These are phyloP conservation scores for Pittosporum tobira DNA, from an alignment of 129 eudicot species.

Conservation along the genomic window DNA sequence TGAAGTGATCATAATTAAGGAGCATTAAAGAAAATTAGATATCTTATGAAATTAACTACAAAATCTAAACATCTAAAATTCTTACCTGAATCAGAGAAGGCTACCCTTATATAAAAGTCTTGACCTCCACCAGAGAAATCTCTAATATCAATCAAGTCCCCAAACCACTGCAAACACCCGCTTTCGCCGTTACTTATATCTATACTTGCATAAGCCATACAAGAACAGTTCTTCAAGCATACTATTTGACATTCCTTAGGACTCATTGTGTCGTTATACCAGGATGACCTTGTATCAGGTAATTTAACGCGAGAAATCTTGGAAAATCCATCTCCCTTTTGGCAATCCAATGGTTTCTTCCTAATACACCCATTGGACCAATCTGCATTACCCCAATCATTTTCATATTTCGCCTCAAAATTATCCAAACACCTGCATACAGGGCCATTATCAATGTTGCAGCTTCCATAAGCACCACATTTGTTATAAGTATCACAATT, in stretches of 20 bases:
- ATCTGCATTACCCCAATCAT: conserved; percentile 12
- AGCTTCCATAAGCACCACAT: conserved; percentile 40
- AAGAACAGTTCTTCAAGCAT: conserved; percentile 32
- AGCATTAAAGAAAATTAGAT: not conserved
- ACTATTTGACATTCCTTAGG: conserved; percentile 15
- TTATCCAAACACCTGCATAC: conserved; percentile 36
- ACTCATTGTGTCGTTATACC: conserved; percentile 21
- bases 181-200: conserved; percentile 4
- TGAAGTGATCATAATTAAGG: not conserved
- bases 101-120: conserved; percentile 2
- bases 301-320: conserved; percentile 27
- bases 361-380: conserved; percentile 18
- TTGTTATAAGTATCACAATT: conserved; percentile 26
- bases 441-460: conserved; percentile 25
- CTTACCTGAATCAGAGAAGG: conserved; percentile 24
- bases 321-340: conserved; percentile 28
- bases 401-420: conserved; percentile 31
- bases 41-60: not conserved
- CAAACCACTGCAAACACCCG: conserved; percentile 12
- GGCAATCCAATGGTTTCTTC: conserved; percentile 2
- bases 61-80: not conserved
- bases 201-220: conserved; percentile 7
- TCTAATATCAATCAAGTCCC: conserved; percentile 8
- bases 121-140: conserved; percentile 9
- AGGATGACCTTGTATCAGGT: conserved; percentile 31